A percentile compares a stretch with the other conserved stretches of the same genome.
These are phyloP conservation scores for Orbilia oligospora DNA, from an alignment of 2,329 filamentous ascomycete species.

Conservation along the genomic window DNA sequence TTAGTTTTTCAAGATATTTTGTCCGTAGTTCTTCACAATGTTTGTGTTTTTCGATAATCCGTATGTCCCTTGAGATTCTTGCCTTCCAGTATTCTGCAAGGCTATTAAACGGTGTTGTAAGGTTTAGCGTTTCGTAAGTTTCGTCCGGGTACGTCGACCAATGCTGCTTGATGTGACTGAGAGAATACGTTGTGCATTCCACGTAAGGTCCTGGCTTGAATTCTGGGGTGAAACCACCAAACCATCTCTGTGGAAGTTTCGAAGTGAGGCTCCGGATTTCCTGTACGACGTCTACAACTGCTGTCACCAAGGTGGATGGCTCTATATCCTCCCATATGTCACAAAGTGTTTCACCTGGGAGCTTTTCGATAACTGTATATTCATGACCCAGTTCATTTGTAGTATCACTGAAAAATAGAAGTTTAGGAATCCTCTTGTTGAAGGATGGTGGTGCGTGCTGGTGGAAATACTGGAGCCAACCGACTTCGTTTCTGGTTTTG, in stretches of 20 bases:
- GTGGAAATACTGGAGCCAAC: conserved; percentile 40
- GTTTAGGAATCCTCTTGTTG: conserved; percentile 20
- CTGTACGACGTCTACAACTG: conserved; percentile 41
- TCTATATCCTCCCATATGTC: conserved; percentile 52
- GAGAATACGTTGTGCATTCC: conserved; percentile 39
- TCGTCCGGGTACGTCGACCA: conserved; percentile 46
- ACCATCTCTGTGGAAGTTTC: conserved; percentile 37
- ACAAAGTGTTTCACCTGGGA: conserved; percentile 47
- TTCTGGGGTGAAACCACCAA: conserved; percentile 48
- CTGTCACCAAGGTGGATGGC: conserved; percentile 31
- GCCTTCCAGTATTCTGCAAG: conserved; percentile 48
- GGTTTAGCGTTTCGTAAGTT: conserved; percentile 40
- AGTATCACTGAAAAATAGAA: conserved; percentile 44
- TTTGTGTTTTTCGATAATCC: conserved; percentile 42
- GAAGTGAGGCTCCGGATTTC: conserved; percentile 35
- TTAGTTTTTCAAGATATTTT: conserved; percentile 18
- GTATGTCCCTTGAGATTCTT: conserved; percentile 38
- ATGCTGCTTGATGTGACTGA: conserved; percentile 37
- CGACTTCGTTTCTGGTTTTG: conserved; percentile 54
- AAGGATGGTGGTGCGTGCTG: conserved; percentile 21
- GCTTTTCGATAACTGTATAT: conserved; percentile 45
- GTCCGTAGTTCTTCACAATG: conserved; percentile 23
- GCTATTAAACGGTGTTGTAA: conserved; percentile 37
- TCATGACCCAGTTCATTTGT: conserved; percentile 41
- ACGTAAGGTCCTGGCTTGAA: conserved; percentile 53